Evolutionary conservation across 805 yeast species (phyloP).

Genomic region (Candida tallmaniae): DNA sequence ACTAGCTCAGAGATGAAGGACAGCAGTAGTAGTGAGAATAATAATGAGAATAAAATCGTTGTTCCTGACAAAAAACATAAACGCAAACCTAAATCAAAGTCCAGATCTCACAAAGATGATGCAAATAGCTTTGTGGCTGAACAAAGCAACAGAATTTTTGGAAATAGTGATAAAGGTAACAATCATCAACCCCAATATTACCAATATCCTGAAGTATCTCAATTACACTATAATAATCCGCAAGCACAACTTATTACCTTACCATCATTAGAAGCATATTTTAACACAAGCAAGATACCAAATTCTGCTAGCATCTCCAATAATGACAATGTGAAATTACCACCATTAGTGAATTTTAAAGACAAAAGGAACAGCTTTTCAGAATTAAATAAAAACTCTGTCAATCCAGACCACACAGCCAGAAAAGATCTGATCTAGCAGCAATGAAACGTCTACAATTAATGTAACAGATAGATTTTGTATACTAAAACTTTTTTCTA

Average conservation of each 20-base stretch:
- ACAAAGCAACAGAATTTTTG: conserved; percentile 18
- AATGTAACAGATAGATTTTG: too few relatives aligned
- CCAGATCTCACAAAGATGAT: too few relatives aligned
- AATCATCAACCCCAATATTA: conserved; percentile 16
- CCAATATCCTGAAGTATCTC: conserved; percentile 20
- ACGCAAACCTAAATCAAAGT: too few relatives aligned
- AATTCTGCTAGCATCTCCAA: conserved; percentile 2
- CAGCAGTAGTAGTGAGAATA: too few relatives aligned
- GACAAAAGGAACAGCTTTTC: conserved; percentile 10
- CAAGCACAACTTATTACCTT: conserved; percentile 8
- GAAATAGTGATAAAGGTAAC: conserved; percentile 6
- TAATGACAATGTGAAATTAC: conserved; percentile 10
- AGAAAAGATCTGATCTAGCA: too few relatives aligned
- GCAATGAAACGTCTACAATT: too few relatives aligned
- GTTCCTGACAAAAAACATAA: too few relatives aligned
- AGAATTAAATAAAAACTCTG: too few relatives aligned
- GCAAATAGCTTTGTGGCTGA: conserved; percentile 15
- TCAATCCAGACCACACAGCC: too few relatives aligned
- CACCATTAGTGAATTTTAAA: conserved; percentile 14
- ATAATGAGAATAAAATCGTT: too few relatives aligned
- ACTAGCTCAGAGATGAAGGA: not conserved
- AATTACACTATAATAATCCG: conserved; percentile 10
- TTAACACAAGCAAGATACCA: conserved; percentile 2
- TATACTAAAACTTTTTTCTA: too few relatives aligned
- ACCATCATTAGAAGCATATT: conserved; percentile 14